phyloP scores from a whole-genome alignment of 2,329 filamentous ascomycete genomes.

The Xylariomycetidae sp. region DNA sequence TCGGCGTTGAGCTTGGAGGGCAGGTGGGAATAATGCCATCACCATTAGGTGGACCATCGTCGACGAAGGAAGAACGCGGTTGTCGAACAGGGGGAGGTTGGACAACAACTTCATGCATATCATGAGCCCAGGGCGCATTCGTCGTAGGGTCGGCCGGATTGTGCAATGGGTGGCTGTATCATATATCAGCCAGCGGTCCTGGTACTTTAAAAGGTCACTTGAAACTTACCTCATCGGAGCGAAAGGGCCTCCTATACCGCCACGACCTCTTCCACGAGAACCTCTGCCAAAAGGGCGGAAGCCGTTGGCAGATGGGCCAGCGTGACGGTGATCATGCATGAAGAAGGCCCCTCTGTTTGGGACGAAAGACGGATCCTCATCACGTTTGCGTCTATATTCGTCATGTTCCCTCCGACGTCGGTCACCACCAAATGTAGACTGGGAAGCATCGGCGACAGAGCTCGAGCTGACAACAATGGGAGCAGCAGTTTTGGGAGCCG shows the following conservation, averaged over 20 bases:
- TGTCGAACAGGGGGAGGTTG: constrained; percentile 37
- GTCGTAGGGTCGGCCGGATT: constrained; percentile 57
- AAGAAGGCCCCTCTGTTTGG: constrained; percentile 94
- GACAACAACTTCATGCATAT: constrained; percentile 76
- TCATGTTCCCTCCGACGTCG: constrained; percentile 81
- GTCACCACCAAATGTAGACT: constrained; percentile 50
- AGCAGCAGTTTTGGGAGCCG: constrained; percentile 37
- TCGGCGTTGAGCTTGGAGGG: constrained; percentile 56
- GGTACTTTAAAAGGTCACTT: too few relatives aligned
- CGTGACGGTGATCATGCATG: constrained; percentile 87
- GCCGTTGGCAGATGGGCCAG: constrained; percentile 71
- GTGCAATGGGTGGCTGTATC: constrained; percentile 33
- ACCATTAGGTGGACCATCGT: constrained; percentile 50
- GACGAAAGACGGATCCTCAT: constrained; percentile 88
- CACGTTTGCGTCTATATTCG: constrained; percentile 81
- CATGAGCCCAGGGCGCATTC: constrained; percentile 82
- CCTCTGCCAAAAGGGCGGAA: constrained; percentile 69
- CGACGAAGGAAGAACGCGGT: constrained; percentile 37
- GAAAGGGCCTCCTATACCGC: constrained; percentile 53
- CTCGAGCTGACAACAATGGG: constrained; percentile 53
- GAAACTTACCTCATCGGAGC: constrained; percentile 59
- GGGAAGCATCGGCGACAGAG: too few relatives aligned
- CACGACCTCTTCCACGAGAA: constrained; percentile 57
- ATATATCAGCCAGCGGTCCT: too few relatives aligned
- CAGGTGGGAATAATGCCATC: constrained; percentile 52